Base-by-base conservation (phyloP, 2,329 filamentous ascomycete genomes). In the Stemphylium beticola region DNA sequence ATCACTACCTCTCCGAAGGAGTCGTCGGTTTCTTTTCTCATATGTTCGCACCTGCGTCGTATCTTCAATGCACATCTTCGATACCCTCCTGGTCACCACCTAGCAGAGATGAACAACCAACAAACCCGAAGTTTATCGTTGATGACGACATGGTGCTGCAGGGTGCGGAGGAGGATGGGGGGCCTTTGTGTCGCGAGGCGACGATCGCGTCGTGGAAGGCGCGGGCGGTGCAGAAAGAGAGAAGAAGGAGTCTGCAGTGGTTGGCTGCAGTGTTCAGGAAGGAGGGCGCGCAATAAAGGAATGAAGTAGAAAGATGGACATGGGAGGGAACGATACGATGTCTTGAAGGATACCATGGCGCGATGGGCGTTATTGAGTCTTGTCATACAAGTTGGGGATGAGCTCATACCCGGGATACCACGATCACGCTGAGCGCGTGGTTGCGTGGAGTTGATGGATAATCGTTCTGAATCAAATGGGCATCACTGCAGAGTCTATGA, bases 181-280 rank as follows among this genome's bases (percentile, higher is more conserved):
- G 54, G 6, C 61, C 69, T 3, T 12, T 69, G 2, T 65, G 63
- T 40, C 53, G 67, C 34, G 66, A 70, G 45, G 55, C 53, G 8
- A 59, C 53, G 14, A 64, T 70, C 38, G 63, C 55, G 31, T 53
- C 29, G 26, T 66, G 62, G 66, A 67, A 65, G 46, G 40, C 26
- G 7, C 37, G 20, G 36, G 14, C 17, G 14, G 10, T 11, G 50
- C 24, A 42, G 52, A 49, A 26, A 29, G 43, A 47, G 41, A 57
- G 57, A 47, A 55, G 32, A 10, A 57, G 38, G 47, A 65, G 52
- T 43, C 43, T 61, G 17, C 49, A 54, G 17, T 59, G 53, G 46
- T 52, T 57, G 26, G 50, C 44, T 4, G 20, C 40, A 6, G 55
- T 54, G 18, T 50, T 57, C 11, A 38, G 14, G 22, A 49, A 17